Evolutionary conservation across 2,329 filamentous ascomycete species (phyloP), one percentile per base, ranked within the genome.

Genomic region (Trichoderma sp.): DNA sequence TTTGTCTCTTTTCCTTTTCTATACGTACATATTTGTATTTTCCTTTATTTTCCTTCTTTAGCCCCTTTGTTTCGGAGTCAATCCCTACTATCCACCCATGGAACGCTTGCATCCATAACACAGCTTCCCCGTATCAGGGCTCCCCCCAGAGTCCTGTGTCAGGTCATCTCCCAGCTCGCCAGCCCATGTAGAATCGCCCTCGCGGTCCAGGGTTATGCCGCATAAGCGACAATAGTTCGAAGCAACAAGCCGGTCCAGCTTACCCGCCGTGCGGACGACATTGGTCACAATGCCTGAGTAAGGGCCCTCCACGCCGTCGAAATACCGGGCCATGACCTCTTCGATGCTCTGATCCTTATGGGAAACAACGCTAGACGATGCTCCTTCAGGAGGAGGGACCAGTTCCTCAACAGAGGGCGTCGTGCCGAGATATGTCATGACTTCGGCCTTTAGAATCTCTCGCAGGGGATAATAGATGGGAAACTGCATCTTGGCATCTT

Each of bases 251-350:
- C 87, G 80, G 54, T 89, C 83, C 48, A 98, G 84, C 79, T 96
- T 97, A 61, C 89, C 90, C n/a, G 92, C 90, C 37, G 94, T 99
- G 70, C 93, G 88, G 5, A 97, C 94, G 10, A 99, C 95, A 76
- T 99, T 99, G 35, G 94, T 91, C 72, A 99, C 94, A 67, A 98
- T 93, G 66, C 92, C 92, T 3, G 94, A 92, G 75, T 96, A 97
- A 68, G 90, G 91, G 71, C 88, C 87, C 76, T 97, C 94, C 17
- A 97, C 78, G 45, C 92, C 48, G 71, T 88, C 87, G 74, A 99
- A 97, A 78, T 97, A 99, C 67, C 93, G 89, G 68, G 85, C 82
- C 90, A 98, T 94, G 64, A 99, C 86, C 72, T 94, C 90, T 75
- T 97, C 93, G 73, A 99, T 97, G 54, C 93, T 96, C 54, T 92